phyloP scores from a whole-genome alignment of 345 rosid genomes.

The Eucalyptus curtisii region DNA sequence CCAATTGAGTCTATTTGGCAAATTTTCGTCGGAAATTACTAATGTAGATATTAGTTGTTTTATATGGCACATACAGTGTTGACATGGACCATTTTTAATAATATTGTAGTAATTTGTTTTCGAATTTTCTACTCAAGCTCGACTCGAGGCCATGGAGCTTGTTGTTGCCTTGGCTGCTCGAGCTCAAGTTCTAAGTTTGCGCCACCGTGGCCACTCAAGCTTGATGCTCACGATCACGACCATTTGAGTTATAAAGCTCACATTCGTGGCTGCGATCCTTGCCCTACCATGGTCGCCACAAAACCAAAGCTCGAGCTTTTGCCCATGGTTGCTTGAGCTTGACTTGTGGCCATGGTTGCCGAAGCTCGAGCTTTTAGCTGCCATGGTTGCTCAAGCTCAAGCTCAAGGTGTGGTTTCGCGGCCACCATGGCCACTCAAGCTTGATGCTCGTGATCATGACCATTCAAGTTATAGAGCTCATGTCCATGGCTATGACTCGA shows the following conservation, averaged over 20 bases:
- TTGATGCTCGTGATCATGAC: not conserved
- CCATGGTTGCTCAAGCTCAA: not conserved
- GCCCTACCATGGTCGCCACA: not conserved
- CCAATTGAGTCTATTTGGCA: no score
- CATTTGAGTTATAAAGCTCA: not conserved
- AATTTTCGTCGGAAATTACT: no score
- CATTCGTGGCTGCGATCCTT: not conserved
- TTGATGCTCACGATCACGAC: not conserved
- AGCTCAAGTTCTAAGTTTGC: not conserved
- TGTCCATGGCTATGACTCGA: not conserved
- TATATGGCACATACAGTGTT: fast-evolving
- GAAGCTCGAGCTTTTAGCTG: not conserved
- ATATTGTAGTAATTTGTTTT: no score
- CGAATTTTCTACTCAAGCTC: not conserved
- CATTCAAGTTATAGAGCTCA: not conserved
- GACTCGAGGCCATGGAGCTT: not conserved
- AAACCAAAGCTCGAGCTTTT: not conserved
- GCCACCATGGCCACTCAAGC: not conserved
- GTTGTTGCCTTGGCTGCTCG: not conserved
- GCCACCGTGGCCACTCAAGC: not conserved
- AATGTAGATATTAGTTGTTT: no score
- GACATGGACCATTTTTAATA: no score
- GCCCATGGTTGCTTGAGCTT: no score
- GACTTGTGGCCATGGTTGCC: not conserved
- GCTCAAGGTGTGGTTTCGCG: not conserved